These are phyloP conservation scores for Trichoderma sp. DNA, from an alignment of 2,329 filamentous ascomycete genomes.

Conservation along the genomic window DNA sequence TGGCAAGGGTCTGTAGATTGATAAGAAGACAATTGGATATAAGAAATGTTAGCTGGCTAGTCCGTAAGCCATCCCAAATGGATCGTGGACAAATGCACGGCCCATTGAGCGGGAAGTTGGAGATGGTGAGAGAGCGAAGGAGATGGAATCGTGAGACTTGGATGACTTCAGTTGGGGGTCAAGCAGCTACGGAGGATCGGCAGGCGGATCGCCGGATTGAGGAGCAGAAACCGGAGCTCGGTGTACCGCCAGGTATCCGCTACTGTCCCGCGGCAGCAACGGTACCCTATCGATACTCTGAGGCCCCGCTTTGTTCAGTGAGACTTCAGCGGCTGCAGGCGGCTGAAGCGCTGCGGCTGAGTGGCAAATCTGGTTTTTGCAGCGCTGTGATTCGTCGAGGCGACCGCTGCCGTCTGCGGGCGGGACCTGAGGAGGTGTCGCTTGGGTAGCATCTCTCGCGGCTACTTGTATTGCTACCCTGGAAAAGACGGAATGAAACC, in stretches of 20 bases:
- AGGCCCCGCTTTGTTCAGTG: background rate
- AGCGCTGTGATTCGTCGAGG: background rate
- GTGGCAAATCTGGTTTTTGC: background rate
- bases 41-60: background rate
- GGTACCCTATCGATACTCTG: background rate
- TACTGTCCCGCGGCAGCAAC: background rate
- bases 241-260: background rate
- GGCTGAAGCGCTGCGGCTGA: background rate
- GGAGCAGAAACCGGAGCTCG: background rate
- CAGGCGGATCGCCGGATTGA: background rate
- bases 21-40: background rate
- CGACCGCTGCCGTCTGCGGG: background rate
- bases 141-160: background rate
- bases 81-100: background rate
- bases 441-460: background rate
- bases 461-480: background rate
- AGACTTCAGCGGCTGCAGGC: slow-evolving; percentile 3
- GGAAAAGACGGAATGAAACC: background rate
- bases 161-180: background rate
- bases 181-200: background rate
- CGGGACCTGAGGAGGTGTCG: background rate
- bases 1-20: background rate
- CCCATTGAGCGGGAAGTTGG: background rate
- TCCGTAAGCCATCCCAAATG: slow-evolving; percentile 9
- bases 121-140: background rate